Evolutionary conservation across 495 filamentous ascomycete genomes (phyloP).

Genomic region (Neurospora sp.): DNA sequence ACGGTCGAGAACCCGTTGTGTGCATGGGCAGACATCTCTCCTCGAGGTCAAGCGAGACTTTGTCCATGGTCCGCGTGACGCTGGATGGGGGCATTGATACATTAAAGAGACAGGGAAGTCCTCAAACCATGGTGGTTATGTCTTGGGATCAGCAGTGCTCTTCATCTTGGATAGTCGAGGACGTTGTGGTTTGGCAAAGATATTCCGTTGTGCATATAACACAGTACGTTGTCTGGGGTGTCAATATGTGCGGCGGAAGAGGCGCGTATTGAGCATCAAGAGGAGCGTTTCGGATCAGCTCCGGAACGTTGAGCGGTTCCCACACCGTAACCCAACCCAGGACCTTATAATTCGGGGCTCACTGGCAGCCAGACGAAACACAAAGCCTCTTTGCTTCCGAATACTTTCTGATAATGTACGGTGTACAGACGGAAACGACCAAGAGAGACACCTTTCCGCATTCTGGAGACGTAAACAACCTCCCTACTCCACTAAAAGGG

Average conservation of each 20-base stretch:
- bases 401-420: background rate
- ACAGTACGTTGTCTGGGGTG: background rate
- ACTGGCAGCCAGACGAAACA: background rate
- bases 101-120: background rate
- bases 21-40: background rate
- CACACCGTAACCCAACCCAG: background rate
- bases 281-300: background rate
- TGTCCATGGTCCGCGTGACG: background rate
- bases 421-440: background rate
- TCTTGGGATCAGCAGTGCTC: background rate
- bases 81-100: background rate
- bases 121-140: background rate
- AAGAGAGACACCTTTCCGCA: background rate
- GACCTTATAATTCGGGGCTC: background rate
- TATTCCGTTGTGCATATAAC: background rate
- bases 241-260: background rate
- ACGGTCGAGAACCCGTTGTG: background rate
- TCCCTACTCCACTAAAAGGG: background rate
- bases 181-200: background rate
- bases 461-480: background rate
- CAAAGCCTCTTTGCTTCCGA: background rate
- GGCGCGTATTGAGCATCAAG: background rate
- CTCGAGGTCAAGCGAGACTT: background rate
- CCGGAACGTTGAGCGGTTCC: background rate
- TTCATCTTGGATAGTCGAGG: background rate